Conservation (phyloP, 768 basidiomycete species). For the Mycena sanguinolenta region DNA sequence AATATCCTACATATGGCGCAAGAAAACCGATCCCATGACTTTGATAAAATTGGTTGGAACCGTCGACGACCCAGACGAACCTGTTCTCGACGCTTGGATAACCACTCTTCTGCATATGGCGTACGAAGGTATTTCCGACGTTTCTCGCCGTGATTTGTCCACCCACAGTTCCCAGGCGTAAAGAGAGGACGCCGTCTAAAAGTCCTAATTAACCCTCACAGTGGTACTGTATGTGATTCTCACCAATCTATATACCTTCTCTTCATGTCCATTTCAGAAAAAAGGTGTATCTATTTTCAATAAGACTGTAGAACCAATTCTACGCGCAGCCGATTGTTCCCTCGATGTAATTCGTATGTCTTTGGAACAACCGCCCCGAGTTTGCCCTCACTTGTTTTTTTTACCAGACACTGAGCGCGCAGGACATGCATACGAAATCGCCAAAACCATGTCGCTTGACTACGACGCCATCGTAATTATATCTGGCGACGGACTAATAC, state of each 20-base stretch:
- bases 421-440: constrained; percentile 78
- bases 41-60: constrained; percentile 62
- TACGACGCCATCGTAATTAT: constrained; percentile 82
- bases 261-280: constrained; percentile 59
- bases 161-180: constrained; percentile 44
- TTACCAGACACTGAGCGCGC: constrained; percentile 75
- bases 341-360: constrained; percentile 74
- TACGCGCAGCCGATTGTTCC: constrained; percentile 74
- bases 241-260: constrained; percentile 13
- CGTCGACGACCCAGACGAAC: constrained; percentile 50
- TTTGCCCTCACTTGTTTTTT: constrained; percentile 3
- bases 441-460: constrained; percentile 64
- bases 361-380: not conserved
- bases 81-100: constrained; percentile 63
- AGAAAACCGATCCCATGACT: constrained; percentile 51
- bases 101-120: constrained; percentile 65
- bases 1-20: constrained; percentile 65
- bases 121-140: constrained; percentile 67
- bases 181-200: constrained; percentile 69
- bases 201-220: constrained; percentile 83
- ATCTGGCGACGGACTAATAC: constrained; percentile 88
- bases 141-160: not conserved
- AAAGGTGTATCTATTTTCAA: constrained; percentile 68
- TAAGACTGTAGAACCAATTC: constrained; percentile 76
- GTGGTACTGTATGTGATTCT: constrained; percentile 73